Conservation (phyloP, 2,329 filamentous ascomycete genomes). For the Didymella pinodella region DNA sequence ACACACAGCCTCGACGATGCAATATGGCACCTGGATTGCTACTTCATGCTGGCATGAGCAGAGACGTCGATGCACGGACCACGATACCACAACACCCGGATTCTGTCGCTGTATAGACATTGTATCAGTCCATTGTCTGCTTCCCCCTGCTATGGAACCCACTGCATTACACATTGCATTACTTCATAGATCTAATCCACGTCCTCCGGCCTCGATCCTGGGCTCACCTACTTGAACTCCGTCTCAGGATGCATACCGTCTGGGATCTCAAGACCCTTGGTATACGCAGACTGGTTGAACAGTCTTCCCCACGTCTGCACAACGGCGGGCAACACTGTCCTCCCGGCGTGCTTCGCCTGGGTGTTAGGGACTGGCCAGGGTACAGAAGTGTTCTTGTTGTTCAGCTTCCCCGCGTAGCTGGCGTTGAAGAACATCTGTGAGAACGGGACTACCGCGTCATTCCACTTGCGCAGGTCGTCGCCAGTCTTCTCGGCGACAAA, state of each 20-base stretch:
- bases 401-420: conserved; percentile 45
- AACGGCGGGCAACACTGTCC: conserved; percentile 38
- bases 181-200: neutral
- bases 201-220: neutral
- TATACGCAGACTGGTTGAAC: conserved; percentile 38
- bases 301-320: conserved; percentile 36
- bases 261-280: conserved; percentile 42
- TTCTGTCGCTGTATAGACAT: neutral
- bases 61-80: neutral
- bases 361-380: conserved; percentile 44
- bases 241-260: conserved; percentile 47
- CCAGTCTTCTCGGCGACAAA: conserved; percentile 42
- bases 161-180: neutral
- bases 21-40: neutral
- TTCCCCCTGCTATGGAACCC: neutral
- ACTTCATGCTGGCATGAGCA: neutral
- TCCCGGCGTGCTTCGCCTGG: conserved; percentile 35
- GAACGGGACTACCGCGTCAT: conserved; percentile 35
- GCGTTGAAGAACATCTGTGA: conserved; percentile 45
- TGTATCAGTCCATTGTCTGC: neutral
- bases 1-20: neutral
- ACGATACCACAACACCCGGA: neutral
- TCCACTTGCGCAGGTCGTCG: conserved; percentile 36
- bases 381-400: conserved; percentile 37
- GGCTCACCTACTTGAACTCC: conserved; percentile 34